Evolutionary conservation across 1,284 basidiomycete genomes (phyloP).

Genomic region (Sporisorium reilianum): DNA sequence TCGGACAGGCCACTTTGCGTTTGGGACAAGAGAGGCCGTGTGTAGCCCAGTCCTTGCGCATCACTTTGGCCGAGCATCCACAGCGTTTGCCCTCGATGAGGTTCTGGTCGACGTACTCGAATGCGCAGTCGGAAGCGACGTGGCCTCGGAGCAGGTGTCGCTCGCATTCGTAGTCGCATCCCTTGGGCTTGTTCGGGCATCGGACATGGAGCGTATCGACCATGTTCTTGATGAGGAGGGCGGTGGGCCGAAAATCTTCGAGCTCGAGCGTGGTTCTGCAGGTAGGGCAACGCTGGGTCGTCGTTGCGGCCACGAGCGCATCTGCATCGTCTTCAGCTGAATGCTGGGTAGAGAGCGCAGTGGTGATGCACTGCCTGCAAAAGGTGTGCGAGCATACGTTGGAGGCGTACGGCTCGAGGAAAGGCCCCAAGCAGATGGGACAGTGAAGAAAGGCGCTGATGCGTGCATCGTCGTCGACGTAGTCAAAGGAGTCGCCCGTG

Average conservation of each 20-base stretch:
- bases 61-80: constrained; percentile 51
- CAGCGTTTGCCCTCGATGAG: constrained; percentile 37
- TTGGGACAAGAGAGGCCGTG: constrained; percentile 43
- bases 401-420: constrained; percentile 47
- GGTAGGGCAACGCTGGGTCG: constrained; percentile 37
- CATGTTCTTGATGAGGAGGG: constrained; percentile 58
- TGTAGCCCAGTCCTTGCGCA: constrained; percentile 55
- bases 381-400: constrained; percentile 55
- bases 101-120: constrained; percentile 47
- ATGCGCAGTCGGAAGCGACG: constrained; percentile 44
- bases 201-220: constrained; percentile 55
- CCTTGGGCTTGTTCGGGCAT: constrained; percentile 51
- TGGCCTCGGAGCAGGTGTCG: constrained; percentile 44
- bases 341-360: constrained; percentile 22
- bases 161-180: constrained; percentile 50
- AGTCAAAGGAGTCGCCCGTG: constrained; percentile 45
- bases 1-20: constrained; percentile 27
- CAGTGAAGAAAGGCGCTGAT: constrained; percentile 49
- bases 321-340: constrained; percentile 7
- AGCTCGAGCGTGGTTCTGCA: constrained; percentile 42
- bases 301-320: neutral
- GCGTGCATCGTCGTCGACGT: constrained; percentile 30
- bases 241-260: constrained; percentile 40
- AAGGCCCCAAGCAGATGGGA: constrained; percentile 54
- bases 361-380: constrained; percentile 52